Evolutionary conservation across 1,139 yeast species (phyloP), one percentile per base, ranked within the genome.

Genomic region (Pichia sp.): DNA sequence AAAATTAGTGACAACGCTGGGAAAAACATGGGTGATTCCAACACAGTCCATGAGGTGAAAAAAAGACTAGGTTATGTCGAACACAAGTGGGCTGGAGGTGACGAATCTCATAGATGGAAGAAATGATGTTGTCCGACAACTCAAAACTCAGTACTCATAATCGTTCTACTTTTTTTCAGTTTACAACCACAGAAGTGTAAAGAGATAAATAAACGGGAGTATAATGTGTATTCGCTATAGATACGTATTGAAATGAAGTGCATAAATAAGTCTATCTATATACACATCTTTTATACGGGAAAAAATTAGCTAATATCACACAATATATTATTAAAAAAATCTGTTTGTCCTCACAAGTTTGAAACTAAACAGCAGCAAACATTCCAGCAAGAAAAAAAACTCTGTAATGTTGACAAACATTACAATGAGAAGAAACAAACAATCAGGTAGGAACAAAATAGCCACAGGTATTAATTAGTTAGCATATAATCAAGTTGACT

Each of bases 1-100:
- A 93, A 93, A 72, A 84, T 93, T 58, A 89, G 97, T 68, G 99
- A 93, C 68, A 90, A 93, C 65, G 57, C 83, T 58, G 95, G 96
- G 48, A 95, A 93, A 71, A 90, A 93, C 67, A 95, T 90, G 80
- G 99, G 99, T 40, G 97, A 93, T 64, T 71, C 76, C 7, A 78
- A 66, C 0, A 84, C 88, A 0, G 95, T 93, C 8, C 66, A 68
- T 34, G 71, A 76, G 49, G 98, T 90, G n/a, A 93, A 93, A 68
- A 63, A 74, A 57, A 82, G 81, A 58, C 72, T 93, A 52, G 95
- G 96, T 0, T 92, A 92, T 66, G 70, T 74, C 15, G 97, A 90
- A 64, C 72, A 74, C 30, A 72, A 70, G 1, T 89, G 96, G 95
- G 69, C 63, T 10, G 95, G 79, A 49, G 96, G 89, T 11, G 90